Percentiles rank a stretch among this genome's conserved stretches.
Conservation (phyloP, 495 filamentous ascomycete genomes). For the Podospora bellae-mahoneyi region DNA sequence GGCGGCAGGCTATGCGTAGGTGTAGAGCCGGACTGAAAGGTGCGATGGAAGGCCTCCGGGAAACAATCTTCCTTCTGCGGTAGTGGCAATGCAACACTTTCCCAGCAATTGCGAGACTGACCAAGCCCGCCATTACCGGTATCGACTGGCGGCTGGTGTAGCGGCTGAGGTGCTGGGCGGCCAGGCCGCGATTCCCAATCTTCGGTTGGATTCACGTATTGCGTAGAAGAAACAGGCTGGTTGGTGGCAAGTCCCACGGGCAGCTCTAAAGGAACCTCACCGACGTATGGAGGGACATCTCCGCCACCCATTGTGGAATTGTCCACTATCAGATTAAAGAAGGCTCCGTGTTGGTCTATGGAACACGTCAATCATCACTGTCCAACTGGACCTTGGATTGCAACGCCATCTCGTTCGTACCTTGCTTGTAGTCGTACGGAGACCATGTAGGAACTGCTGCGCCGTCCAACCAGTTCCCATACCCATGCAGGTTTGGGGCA, state of each 20-base stretch:
- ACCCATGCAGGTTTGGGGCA: background rate
- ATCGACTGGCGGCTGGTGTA: background rate
- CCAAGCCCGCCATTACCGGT: background rate
- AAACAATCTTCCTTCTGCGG: background rate
- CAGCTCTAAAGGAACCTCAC: background rate
- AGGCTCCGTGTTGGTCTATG: background rate
- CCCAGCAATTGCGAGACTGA: background rate
- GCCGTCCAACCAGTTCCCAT: background rate
- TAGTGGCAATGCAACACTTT: background rate
- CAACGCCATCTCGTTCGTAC: background rate
- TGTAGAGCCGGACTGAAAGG: background rate
- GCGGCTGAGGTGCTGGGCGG: background rate
- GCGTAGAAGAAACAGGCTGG: background rate
- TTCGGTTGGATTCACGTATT: background rate
- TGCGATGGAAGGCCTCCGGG: background rate
- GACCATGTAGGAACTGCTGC: background rate
- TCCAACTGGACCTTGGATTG: background rate
- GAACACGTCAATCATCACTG: background rate
- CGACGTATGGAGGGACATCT: background rate
- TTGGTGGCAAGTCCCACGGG: background rate
- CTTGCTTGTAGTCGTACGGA: background rate
- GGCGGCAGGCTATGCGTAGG: background rate
- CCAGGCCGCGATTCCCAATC: background rate
- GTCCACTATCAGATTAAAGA: background rate
- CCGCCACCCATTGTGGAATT: background rate